phyloP scores from a whole-genome alignment of 1,284 basidiomycete genomes.

The Phylloboletellus chloephorus region DNA sequence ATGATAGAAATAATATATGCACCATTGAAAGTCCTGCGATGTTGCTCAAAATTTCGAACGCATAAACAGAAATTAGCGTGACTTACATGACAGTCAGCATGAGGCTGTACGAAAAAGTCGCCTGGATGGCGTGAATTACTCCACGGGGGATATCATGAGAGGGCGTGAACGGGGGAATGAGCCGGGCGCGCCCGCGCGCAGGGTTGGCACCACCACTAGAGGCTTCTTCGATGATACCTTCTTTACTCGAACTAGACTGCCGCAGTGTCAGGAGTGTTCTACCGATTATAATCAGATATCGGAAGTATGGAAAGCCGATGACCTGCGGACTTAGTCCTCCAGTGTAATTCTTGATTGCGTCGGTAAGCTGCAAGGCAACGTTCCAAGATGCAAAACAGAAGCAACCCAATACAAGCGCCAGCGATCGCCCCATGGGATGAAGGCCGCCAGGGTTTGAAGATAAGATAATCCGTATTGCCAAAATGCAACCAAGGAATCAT shows the following conservation, averaged over 20 bases:
- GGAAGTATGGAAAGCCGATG: not conserved
- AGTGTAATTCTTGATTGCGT: conserved; percentile 46
- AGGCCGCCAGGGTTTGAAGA: conserved; percentile 67
- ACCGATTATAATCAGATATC: not conserved
- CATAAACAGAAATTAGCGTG: not conserved
- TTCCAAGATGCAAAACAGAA: conserved; percentile 63
- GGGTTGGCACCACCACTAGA: not conserved
- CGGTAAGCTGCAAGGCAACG: conserved; percentile 58
- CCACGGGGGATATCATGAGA: conserved; percentile 62
- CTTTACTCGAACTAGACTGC: not conserved
- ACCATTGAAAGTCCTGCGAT: conserved; percentile 65
- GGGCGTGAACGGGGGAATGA: conserved; percentile 52
- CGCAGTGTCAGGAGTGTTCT: conserved; percentile 13
- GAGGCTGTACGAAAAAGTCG: conserved; percentile 51
- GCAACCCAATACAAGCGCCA: conserved; percentile 68
- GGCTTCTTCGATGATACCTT: conserved; percentile 1
- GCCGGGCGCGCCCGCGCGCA: conserved; percentile 22
- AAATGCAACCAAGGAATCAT: conserved; percentile 68
- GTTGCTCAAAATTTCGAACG: conserved; percentile 6
- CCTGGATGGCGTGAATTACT: conserved; percentile 49
- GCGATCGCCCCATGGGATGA: conserved; percentile 60
- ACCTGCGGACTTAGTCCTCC: conserved; percentile 52
- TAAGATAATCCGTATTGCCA: conserved; percentile 53
- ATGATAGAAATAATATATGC: conserved; percentile 64
- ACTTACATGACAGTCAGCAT: conserved; percentile 73